Evolutionary conservation across 805 yeast species (phyloP).

Genomic region (Diddensiella caesifluorescens): DNA sequence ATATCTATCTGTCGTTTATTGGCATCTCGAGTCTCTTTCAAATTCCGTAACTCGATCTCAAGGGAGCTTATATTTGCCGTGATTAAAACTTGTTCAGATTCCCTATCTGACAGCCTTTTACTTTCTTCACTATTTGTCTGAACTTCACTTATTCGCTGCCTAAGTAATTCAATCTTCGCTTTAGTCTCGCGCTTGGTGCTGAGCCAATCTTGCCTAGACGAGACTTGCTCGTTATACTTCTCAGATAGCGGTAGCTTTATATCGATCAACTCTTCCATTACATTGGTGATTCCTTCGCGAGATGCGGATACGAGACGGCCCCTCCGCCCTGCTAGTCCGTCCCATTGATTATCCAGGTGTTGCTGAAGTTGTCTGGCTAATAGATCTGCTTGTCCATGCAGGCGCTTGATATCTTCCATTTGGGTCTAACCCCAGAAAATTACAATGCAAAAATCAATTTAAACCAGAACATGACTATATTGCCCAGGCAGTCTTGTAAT

Average conservation of each 20-base stretch:
- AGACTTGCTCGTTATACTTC: conserved; percentile 8
- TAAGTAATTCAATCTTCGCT: conserved; percentile 6
- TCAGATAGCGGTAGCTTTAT: conserved; percentile 14
- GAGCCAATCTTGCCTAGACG: conserved; percentile 8
- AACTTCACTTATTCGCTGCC: conserved; percentile 1
- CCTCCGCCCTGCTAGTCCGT: conserved; percentile 14
- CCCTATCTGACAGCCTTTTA: conserved; percentile 10
- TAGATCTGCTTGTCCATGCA: not conserved
- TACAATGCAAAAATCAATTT: too few relatives aligned
- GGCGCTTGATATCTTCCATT: not conserved
- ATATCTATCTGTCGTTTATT: conserved; percentile 3
- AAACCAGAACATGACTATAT: too few relatives aligned
- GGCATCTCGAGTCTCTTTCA: conserved; percentile 12
- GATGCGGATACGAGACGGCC: conserved; percentile 14
- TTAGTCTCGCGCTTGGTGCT: conserved; percentile 5
- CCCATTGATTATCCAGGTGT: conserved; percentile 21
- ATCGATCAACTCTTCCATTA: conserved; percentile 14
- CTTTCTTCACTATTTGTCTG: conserved; percentile 5
- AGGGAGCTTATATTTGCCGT: conserved; percentile 19
- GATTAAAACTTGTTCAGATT: conserved; percentile 11
- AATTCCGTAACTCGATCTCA: conserved; percentile 11
- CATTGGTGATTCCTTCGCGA: conserved; percentile 15
- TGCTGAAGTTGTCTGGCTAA: conserved; percentile 10
- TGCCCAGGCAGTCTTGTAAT: too few relatives aligned
- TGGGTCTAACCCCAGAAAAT: too few relatives aligned